Conservation (phyloP, 2,329 filamentous ascomycete genomes). For the Penicillium brasilianum region DNA sequence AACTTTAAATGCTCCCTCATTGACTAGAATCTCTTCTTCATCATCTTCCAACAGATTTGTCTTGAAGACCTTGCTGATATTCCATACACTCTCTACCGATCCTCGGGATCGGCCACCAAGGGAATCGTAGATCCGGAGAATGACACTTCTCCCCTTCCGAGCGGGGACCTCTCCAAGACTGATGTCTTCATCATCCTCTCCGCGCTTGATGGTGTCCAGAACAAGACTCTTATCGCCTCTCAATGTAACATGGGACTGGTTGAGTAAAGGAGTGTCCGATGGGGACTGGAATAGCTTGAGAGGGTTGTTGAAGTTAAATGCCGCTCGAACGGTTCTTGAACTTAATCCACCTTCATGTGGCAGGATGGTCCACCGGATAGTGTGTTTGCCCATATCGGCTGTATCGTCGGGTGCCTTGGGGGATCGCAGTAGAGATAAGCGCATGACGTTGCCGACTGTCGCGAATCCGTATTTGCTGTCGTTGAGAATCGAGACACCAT, state of each 20-base stretch:
- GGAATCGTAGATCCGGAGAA: constrained; percentile 85
- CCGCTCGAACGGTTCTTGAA: constrained; percentile 76
- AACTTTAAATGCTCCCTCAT: constrained; percentile 22
- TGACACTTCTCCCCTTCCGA: constrained; percentile 75
- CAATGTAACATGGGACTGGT: constrained; percentile 64
- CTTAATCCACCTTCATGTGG: constrained; percentile 78
- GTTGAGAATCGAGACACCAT: constrained; percentile 91
- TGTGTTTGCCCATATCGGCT: constrained; percentile 90
- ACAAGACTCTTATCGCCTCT: constrained; percentile 70
- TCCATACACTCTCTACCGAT: constrained; percentile 68
- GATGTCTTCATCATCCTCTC: constrained; percentile 78
- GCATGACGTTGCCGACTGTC: constrained; percentile 85
- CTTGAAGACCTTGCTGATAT: constrained; percentile 78
- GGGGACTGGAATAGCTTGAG: constrained; percentile 59
- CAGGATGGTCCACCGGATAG: constrained; percentile 87
- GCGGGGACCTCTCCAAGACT: constrained; percentile 63
- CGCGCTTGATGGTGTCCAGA: constrained; percentile 88
- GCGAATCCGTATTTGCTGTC: constrained; percentile 97
- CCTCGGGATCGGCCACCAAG: constrained; percentile 80
- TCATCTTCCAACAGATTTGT: constrained; percentile 90
- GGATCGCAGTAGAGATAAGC: constrained; percentile 82
- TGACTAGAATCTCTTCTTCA: constrained; percentile 66
- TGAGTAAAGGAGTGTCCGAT: constrained; percentile 13
- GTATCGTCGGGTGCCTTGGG: constrained; percentile 92
- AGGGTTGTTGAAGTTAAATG: constrained; percentile 89